Conservation (phyloP, 2,329 filamentous ascomycete species). For the Penicillium sp. region DNA sequence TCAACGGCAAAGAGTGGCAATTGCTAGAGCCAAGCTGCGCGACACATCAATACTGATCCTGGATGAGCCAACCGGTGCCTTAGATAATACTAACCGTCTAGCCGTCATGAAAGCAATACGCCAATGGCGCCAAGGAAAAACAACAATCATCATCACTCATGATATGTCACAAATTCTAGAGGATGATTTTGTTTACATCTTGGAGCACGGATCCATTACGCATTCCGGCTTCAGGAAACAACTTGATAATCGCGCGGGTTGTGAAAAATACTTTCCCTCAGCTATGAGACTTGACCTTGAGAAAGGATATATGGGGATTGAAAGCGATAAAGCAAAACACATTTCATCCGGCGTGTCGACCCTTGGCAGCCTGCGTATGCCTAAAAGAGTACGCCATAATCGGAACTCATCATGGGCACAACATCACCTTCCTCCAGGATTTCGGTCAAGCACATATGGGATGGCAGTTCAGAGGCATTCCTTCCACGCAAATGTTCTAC, state of each 20-base stretch:
- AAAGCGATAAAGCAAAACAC: neutral
- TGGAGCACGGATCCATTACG: slow-evolving; percentile 68
- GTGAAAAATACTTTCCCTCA: slow-evolving; percentile 20
- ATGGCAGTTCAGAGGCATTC: neutral
- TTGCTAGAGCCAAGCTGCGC: slow-evolving; percentile 75
- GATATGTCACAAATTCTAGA: slow-evolving; percentile 74
- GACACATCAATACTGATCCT: slow-evolving; percentile 80
- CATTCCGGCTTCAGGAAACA: slow-evolving; percentile 66
- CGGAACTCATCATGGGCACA: slow-evolving; percentile 11
- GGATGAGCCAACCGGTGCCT: slow-evolving; percentile 83
- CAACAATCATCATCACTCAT: slow-evolving; percentile 91
- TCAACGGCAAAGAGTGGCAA: slow-evolving; percentile 76
- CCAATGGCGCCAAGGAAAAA: slow-evolving; percentile 74
- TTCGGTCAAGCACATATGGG: slow-evolving; percentile 11
- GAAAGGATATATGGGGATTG: neutral
- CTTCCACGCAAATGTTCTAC: neutral
- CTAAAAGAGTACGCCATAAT: slow-evolving; percentile 1
- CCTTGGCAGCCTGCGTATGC: neutral
- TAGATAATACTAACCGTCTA: slow-evolving; percentile 71
- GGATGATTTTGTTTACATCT: slow-evolving; percentile 75
- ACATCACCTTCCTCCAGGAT: slow-evolving; percentile 12
- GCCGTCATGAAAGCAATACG: slow-evolving; percentile 74
- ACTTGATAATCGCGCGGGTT: slow-evolving; percentile 45
- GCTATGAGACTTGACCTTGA: neutral
- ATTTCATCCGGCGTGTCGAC: neutral